Percentiles rank a stretch among this genome's conserved stretches.
Evolutionary conservation across 2,329 filamentous ascomycete species (phyloP).

Genomic region (Aurifilum marmelostoma): DNA sequence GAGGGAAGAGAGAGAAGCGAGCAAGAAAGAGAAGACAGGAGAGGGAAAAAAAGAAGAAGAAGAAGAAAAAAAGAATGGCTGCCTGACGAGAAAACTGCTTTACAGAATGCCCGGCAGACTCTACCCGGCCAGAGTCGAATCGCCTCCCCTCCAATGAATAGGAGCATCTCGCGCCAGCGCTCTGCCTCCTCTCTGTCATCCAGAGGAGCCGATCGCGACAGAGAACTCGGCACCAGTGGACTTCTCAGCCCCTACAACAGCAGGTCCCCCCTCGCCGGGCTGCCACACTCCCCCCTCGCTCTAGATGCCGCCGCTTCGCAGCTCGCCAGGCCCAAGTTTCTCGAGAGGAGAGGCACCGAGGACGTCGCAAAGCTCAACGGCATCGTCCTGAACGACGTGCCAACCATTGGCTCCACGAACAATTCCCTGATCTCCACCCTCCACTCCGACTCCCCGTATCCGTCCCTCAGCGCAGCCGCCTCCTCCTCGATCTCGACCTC

Average conservation of each 20-base stretch:
- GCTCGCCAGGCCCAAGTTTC: constrained; percentile 24
- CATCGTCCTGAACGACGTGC: constrained; percentile 33
- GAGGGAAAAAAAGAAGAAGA: neutral
- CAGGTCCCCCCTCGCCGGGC: constrained; percentile 29
- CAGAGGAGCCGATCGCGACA: constrained; percentile 26
- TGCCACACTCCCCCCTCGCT: constrained; percentile 24
- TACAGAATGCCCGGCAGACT: constrained; percentile 19
- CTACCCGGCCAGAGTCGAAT: constrained; percentile 17
- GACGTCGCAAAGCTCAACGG: constrained; percentile 30
- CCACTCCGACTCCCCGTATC: constrained; percentile 27
- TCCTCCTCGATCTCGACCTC: neutral
- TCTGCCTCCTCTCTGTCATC: constrained; percentile 31
- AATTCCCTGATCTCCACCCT: constrained; percentile 30
- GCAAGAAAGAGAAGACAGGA: neutral
- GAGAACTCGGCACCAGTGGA: constrained; percentile 27
- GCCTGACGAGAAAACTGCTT: constrained; percentile 5
- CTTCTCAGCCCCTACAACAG: constrained; percentile 29
- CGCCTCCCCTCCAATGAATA: constrained; percentile 28
- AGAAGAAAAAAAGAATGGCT: neutral
- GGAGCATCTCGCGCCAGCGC: constrained; percentile 30
- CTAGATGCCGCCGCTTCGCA: constrained; percentile 27
- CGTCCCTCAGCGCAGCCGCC: constrained; percentile 19
- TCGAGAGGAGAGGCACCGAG: constrained; percentile 27
- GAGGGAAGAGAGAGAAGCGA: neutral
- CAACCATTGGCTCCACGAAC: constrained; percentile 24